These are phyloP conservation scores for Chaetomium globosum DNA, from an alignment of 2,329 filamentous ascomycete species.

Conservation along the genomic window DNA sequence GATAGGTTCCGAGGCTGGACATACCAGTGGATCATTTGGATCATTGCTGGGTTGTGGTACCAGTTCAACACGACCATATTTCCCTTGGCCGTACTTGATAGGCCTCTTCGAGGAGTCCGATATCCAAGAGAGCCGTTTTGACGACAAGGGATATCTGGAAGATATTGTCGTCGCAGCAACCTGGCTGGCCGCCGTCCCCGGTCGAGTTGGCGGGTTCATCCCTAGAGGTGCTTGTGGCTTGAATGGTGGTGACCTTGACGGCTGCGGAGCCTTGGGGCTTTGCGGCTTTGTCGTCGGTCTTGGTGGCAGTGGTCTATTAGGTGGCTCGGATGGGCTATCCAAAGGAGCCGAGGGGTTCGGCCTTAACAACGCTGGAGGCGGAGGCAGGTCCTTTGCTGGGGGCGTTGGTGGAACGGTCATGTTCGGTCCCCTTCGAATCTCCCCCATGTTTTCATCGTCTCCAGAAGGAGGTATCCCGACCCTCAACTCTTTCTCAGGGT, in stretches of 20 bases:
- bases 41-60: conserved; percentile 60
- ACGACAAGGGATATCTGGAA: conserved; percentile 42
- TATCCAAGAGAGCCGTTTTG: conserved; percentile 43
- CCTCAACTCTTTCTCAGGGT: conserved; percentile 30
- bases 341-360: conserved; percentile 17
- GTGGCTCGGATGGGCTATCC: conserved; percentile 27
- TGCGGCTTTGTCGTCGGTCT: conserved; percentile 28
- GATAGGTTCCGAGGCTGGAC: conserved; percentile 27
- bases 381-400: conserved; percentile 34
- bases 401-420: conserved; percentile 35
- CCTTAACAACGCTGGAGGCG: conserved; percentile 25
- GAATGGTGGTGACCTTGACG: conserved; percentile 27
- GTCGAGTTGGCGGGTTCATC: conserved; percentile 37
- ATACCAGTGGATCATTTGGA: conserved; percentile 56
- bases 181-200: conserved; percentile 32
- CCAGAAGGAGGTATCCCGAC: conserved; percentile 20
- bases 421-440: conserved; percentile 17
- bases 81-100: conserved; percentile 54
- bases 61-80: conserved; percentile 49
- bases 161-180: conserved; percentile 22
- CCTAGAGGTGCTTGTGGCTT: conserved; percentile 31
- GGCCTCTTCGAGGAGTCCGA: conserved; percentile 42
- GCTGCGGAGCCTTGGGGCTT: conserved; percentile 26
- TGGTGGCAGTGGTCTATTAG: conserved; percentile 35
- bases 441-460: neutral